Base-by-base conservation (phyloP, 352 stramenopile genomes). In the Pilasporangium apinafurcum region DNA sequence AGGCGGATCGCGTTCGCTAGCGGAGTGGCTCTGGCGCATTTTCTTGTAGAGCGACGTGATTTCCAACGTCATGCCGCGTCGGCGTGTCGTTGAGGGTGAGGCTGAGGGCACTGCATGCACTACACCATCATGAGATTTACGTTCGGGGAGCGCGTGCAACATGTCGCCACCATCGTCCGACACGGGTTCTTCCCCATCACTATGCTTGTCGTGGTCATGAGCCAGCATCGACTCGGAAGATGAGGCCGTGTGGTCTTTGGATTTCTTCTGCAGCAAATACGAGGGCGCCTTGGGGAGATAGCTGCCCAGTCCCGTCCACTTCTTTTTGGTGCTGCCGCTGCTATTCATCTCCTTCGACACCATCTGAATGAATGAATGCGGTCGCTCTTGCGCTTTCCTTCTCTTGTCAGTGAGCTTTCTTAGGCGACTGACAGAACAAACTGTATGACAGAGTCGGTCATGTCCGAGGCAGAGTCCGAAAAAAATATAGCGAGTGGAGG, bases 251-350 rank as follows among this genome's bases (percentile, higher is more conserved):
- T 65, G 47, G 42, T 65, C 66, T 28, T 46, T 41, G 42, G 39
- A 30, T 25, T 21, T 31, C 49, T 80, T 69, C 37, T 78, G 63
- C 16, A 67, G 57, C 29, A 62, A 49, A 43, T 73, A 79, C 12
- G 59, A 49, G 18, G 76, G 59, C 2, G 86, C 68, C 45, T 82
- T 85, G 28, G 76, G 73, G 2, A 89, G 43, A 43, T 79, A 81
- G 20, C 60, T 79, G 44, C 76, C 72, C 14, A 83, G 61, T 8
- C 56, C 41, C 9, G 57, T 29, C 26, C 60, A 74, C 39, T 78
- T 79, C 45, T 80, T 70, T 53, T 77, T 77, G 8, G 51, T 48
- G 28, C 37, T 44, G 44, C 39, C 40, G 20, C 41, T 51, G 53
- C 40, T 44, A 41, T 40, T 55, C 28, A 68, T 56, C 44, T 75